These are phyloP conservation scores for Solidago caesia DNA, from an alignment of 129 eudicot species.

Conservation along the genomic window DNA sequence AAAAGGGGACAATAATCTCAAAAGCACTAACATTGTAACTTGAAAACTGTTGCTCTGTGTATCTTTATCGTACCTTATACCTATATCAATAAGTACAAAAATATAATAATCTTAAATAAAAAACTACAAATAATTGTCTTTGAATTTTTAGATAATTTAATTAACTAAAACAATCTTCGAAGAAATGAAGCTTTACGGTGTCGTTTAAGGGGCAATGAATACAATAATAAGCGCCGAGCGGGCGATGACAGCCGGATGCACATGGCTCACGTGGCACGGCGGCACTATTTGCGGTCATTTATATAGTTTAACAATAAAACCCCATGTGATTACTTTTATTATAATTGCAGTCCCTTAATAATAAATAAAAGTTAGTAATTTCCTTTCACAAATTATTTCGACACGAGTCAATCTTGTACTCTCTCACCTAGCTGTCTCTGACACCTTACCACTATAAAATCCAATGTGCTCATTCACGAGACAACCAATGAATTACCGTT, in stretches of 20 bases:
- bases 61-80: no score
- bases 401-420: conserved; percentile 30
- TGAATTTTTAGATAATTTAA: no score
- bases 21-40: no score
- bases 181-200: no score
- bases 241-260: conserved; percentile 19
- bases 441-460: conserved; percentile 21
- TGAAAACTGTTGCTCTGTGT: no score
- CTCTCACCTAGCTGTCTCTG: conserved; percentile 30
- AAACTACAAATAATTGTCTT: no score
- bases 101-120: no score
- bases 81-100: no score
- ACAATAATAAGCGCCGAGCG: conserved; percentile 32
- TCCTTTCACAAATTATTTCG: background rate
- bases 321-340: conserved; percentile 38
- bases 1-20: no score
- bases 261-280: conserved; percentile 40
- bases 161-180: no score
- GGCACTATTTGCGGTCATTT: conserved; percentile 30
- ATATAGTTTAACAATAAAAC: conserved; percentile 26
- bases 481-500: conserved; percentile 29
- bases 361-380: background rate
- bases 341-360: conserved; percentile 18
- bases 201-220: background rate
- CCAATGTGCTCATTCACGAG: conserved; percentile 32